Percentiles rank a stretch among this genome's conserved stretches.
Evolutionary conservation across 345 rosid genomes (phyloP).

Genomic region (Boechera divaricarpa): DNA sequence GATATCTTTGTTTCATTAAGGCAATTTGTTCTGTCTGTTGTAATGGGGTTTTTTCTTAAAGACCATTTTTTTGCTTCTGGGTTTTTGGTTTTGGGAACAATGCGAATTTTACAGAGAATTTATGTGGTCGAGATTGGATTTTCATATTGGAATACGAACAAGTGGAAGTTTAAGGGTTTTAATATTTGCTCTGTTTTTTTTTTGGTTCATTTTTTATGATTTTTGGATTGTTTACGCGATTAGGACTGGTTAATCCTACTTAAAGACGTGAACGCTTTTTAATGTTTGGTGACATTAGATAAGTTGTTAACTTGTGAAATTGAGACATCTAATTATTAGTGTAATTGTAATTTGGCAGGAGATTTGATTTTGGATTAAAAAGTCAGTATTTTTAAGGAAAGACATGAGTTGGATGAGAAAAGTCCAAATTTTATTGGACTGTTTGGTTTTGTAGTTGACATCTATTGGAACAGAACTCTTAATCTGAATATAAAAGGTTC

Average conservation of each 20-base stretch:
- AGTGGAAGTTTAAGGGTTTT: constrained; percentile 16
- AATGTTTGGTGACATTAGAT: constrained; percentile 40
- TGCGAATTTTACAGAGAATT: constrained; percentile 21
- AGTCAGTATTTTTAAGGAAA: constrained; percentile 28
- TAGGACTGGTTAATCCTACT: constrained; percentile 45
- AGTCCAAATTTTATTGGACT: not conserved
- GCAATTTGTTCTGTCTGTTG: constrained; percentile 14
- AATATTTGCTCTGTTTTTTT: constrained; percentile 25
- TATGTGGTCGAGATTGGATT: constrained; percentile 30
- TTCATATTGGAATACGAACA: constrained; percentile 32
- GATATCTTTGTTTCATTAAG: not conserved
- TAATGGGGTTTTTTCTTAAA: not conserved
- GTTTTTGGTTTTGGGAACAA: constrained; percentile 26
- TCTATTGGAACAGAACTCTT: constrained; percentile 4
- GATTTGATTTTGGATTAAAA: not conserved
- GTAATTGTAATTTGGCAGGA: constrained; percentile 8
- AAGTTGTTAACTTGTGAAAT: constrained; percentile 31
- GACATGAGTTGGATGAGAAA: constrained; percentile 30
- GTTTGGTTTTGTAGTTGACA: constrained; percentile 12
- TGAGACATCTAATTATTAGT: constrained; percentile 28
- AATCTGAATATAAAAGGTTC: not conserved
- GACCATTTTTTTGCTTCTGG: constrained; percentile 25
- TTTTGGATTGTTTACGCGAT: constrained; percentile 41
- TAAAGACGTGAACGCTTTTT: constrained; percentile 36
- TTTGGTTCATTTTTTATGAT: constrained; percentile 1